These are phyloP conservation scores for Cyclotella sp. DNA, from an alignment of 108 stramenopile genomes.

Conservation along the genomic window DNA sequence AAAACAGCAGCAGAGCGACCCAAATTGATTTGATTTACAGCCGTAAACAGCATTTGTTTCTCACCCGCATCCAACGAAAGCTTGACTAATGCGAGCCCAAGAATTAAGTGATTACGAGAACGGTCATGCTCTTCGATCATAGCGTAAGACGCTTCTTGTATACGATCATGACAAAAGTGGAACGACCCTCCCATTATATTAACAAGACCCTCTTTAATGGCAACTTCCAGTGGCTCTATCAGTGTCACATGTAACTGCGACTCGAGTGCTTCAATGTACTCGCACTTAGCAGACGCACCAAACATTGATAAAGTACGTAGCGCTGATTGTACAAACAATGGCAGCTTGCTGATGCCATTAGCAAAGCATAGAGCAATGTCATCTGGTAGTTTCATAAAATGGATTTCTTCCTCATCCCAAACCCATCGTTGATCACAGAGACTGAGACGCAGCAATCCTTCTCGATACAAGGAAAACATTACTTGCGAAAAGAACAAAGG, in stretches of 20 bases:
- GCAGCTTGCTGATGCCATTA: constrained; percentile 7
- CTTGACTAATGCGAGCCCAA: constrained; percentile 5
- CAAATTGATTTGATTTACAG: constrained; percentile 22
- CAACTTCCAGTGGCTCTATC: not conserved
- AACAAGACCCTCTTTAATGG: constrained; percentile 19
- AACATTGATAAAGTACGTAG: constrained; percentile 10
- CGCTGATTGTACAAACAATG: constrained; percentile 6
- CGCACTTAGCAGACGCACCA: not conserved
- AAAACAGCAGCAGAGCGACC: constrained; percentile 3
- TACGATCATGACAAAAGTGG: constrained; percentile 22
- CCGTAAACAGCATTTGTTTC: constrained; percentile 1
- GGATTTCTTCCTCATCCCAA: constrained; percentile 9
- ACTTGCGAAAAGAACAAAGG: constrained; percentile 24
- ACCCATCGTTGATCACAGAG: constrained; percentile 7
- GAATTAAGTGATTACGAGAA: constrained; percentile 2
- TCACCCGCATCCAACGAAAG: not conserved
- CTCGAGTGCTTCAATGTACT: constrained; percentile 5
- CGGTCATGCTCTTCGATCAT: constrained; percentile 10
- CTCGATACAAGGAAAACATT: not conserved
- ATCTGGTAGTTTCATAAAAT: constrained; percentile 15
- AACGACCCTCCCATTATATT: constrained; percentile 8
- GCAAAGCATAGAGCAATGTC: constrained; percentile 16
- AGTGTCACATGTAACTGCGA: not conserved
- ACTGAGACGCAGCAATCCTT: constrained; percentile 5
- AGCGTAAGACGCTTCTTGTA: constrained; percentile 34